Conservation (phyloP, 768 basidiomycete genomes). For the Hypholoma fasciculare region DNA sequence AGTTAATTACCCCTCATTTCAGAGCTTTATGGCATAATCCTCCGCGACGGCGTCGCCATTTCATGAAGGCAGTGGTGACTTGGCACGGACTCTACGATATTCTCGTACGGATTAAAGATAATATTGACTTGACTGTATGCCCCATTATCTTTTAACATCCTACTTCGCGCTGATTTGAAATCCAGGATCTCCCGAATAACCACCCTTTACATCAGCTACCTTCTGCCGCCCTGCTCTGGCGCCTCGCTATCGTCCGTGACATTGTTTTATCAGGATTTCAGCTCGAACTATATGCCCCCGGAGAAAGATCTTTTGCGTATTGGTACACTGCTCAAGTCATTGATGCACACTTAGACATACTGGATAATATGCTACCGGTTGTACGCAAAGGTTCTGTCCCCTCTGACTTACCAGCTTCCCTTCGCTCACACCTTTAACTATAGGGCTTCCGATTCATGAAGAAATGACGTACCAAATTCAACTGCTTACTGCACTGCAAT, state of each 20-base stretch:
- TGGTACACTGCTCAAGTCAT: conserved; percentile 67
- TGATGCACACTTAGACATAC: conserved; percentile 51
- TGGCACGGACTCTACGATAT: conserved; percentile 68
- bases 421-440: background rate
- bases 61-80: conserved; percentile 61
- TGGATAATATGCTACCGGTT: conserved; percentile 47
- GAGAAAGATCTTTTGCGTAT: conserved; percentile 75
- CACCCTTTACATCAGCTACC: conserved; percentile 44
- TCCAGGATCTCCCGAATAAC: conserved; percentile 28
- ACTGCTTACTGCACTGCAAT: conserved; percentile 59
- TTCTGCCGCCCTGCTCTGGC: conserved; percentile 52
- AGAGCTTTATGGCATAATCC: conserved; percentile 70
- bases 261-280: conserved; percentile 77
- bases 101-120: conserved; percentile 31
- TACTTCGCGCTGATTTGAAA: background rate
- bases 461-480: conserved; percentile 52
- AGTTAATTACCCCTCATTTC: conserved; percentile 57
- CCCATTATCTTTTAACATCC: background rate
- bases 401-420: background rate
- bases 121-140: conserved; percentile 30
- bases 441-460: conserved; percentile 37
- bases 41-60: conserved; percentile 61
- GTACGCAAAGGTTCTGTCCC: conserved; percentile 35
- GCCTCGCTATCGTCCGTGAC: conserved; percentile 62
- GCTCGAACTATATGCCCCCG: conserved; percentile 65